Evolutionary conservation across 306 rosid genomes (phyloP).

Genomic region (Albizia julibrissin): DNA sequence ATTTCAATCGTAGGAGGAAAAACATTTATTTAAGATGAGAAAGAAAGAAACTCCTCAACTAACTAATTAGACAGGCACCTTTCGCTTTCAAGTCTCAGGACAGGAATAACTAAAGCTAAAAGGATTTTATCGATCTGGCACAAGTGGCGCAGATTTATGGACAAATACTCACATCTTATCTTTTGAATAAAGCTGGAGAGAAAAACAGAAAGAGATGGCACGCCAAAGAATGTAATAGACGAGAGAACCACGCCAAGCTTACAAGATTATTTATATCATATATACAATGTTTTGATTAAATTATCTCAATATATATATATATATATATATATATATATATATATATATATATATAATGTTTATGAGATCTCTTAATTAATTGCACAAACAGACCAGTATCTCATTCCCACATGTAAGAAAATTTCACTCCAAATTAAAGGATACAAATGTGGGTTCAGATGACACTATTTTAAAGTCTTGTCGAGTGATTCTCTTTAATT

Average conservation of each 20-base stretch:
- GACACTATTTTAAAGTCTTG: neutral
- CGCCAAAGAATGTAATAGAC: neutral
- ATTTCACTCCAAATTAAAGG: neutral
- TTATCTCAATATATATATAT: too few relatives aligned
- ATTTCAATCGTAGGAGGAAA: neutral
- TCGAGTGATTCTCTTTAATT: neutral
- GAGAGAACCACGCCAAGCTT: neutral
- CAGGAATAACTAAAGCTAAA: neutral
- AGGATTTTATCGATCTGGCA: neutral
- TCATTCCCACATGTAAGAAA: neutral
- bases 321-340: too few relatives aligned
- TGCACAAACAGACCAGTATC: neutral
- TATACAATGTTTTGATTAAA: too few relatives aligned
- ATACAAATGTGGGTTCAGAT: neutral
- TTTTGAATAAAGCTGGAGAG: neutral
- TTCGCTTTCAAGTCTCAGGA: neutral
- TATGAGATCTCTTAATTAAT: neutral
- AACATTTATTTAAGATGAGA: neutral
- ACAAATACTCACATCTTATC: neutral
- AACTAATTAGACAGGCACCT: neutral
- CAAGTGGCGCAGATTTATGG: neutral
- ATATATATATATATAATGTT: too few relatives aligned
- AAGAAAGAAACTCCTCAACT: neutral
- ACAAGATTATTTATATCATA: too few relatives aligned
- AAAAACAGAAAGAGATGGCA: neutral